Percentiles rank a stretch among this genome's conserved stretches.
Evolutionary conservation across 331 rosid genomes (phyloP).

Genomic region (Rosa hybrid): DNA sequence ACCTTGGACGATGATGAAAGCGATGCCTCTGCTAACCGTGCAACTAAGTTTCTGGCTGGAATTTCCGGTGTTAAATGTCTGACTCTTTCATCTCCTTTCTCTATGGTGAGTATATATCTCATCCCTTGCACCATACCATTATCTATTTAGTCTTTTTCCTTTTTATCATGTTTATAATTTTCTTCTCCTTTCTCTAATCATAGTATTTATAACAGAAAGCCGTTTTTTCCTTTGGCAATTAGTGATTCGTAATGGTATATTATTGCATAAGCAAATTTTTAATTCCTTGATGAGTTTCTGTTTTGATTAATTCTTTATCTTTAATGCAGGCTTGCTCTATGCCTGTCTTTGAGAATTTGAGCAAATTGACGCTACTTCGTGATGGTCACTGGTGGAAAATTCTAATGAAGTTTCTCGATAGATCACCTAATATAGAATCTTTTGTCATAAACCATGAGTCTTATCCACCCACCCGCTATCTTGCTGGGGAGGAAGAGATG

Average conservation of each 20-base stretch:
- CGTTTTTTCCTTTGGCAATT: background rate
- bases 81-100: background rate
- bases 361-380: background rate
- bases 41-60: constrained; percentile 4
- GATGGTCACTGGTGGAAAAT: background rate
- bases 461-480: background rate
- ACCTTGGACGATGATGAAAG: background rate
- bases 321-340: background rate
- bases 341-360: background rate
- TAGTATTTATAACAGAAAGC: background rate
- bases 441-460: background rate
- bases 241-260: background rate
- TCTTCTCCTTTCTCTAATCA: too few relatives aligned
- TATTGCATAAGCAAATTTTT: background rate
- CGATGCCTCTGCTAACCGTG: background rate
- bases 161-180: background rate
- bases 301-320: background rate
- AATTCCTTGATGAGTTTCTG: background rate
- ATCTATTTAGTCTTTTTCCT: background rate
- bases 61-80: constrained; percentile 5
- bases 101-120: background rate
- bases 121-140: background rate
- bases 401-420: background rate
- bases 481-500: background rate
- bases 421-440: background rate